Evolutionary conservation across 345 rosid genomes (phyloP).

Genomic region (Citrus cavaleriei): DNA sequence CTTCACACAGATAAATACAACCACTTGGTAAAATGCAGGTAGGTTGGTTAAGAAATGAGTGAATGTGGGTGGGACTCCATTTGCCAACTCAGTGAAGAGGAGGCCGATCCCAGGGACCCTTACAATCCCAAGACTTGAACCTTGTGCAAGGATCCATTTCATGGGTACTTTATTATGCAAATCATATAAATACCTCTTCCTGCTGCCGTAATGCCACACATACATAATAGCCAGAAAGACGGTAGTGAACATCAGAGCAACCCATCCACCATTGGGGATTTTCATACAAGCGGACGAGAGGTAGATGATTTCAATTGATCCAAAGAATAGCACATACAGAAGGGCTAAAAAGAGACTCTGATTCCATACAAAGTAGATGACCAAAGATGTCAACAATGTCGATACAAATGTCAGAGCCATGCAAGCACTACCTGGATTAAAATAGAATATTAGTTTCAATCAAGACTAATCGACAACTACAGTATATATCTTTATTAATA

Average conservation of each 20-base stretch:
- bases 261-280: conserved; percentile 82
- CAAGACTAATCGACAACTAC: neutral
- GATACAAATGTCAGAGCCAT: conserved; percentile 60
- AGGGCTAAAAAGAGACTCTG: conserved; percentile 45
- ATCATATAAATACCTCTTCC: conserved; percentile 76
- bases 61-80: conserved; percentile 78
- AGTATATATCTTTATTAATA: neutral
- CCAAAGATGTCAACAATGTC: conserved; percentile 68
- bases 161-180: conserved; percentile 75
- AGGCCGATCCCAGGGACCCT: conserved; percentile 94
- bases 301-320: conserved; percentile 64
- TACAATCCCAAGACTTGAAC: conserved; percentile 84
- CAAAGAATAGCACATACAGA: conserved; percentile 55
- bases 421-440: conserved; percentile 70
- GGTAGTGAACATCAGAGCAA: conserved; percentile 58
- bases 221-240: conserved; percentile 48
- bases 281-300: conserved; percentile 52
- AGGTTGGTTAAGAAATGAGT: conserved; percentile 77
- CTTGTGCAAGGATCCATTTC: conserved; percentile 74
- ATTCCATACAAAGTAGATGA: conserved; percentile 70
- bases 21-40: conserved; percentile 90
- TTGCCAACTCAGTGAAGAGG: conserved; percentile 73
- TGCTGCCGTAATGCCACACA: conserved; percentile 81
- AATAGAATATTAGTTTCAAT: conserved; percentile 9
- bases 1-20: conserved; percentile 80